Conservation (phyloP, 2,329 filamentous ascomycete species). For the Botrytis squamosa region DNA sequence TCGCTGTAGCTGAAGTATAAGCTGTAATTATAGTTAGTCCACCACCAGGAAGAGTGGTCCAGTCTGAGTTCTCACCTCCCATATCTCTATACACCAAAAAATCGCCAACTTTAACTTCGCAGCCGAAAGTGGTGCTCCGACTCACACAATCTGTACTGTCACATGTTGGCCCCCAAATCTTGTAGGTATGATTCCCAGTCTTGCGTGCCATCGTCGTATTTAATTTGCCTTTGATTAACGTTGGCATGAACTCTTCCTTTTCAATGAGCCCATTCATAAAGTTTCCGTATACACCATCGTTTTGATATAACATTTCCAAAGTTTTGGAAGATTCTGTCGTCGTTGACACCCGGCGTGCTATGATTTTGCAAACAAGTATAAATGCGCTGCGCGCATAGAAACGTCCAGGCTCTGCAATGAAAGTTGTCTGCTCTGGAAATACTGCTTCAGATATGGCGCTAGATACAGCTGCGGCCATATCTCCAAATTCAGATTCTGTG, state of each 20-base stretch:
- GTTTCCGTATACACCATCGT: neutral
- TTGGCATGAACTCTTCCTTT: neutral
- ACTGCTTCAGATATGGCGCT: neutral
- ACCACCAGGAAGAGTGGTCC: neutral
- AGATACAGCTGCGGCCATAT: neutral
- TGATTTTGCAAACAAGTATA: neutral
- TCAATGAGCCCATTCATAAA: conserved; percentile 4
- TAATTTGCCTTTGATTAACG: neutral
- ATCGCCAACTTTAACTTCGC: neutral
- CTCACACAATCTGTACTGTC: neutral
- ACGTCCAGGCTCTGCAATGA: neutral
- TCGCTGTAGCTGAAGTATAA: conserved; percentile 8
- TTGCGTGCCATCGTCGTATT: neutral
- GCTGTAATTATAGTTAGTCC: neutral
- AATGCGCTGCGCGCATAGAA: neutral
- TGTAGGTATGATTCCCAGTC: neutral
- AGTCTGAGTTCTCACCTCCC: neutral
- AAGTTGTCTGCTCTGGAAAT: neutral
- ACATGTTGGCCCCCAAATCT: neutral
- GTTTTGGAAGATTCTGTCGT: neutral
- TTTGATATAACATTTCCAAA: conserved; percentile 6
- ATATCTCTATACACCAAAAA: neutral
- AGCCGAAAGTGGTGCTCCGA: neutral
- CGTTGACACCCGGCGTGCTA: conserved; percentile 2
- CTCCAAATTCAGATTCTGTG: neutral